Base-by-base conservation (phyloP, 75 land plant genomes). In the Larix kaempferi region DNA sequence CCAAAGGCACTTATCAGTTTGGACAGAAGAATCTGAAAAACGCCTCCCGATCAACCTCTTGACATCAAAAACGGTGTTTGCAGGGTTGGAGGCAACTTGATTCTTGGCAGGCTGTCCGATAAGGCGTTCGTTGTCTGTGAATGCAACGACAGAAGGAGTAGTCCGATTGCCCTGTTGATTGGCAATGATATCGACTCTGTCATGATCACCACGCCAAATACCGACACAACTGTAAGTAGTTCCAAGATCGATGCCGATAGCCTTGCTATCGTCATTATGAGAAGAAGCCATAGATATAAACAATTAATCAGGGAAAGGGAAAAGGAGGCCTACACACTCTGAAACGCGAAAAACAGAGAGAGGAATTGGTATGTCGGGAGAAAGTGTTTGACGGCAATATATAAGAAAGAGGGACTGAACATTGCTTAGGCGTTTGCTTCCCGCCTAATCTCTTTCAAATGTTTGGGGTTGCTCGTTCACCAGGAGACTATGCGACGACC, bases 81-180 rank as follows among this genome's bases (percentile, higher is more conserved):
- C 86, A 6, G 86, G 80, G 74, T 85, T 85, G 25, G 74, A 72
- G 39, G 86, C 86, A 52, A 85, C 86, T 66, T 85, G 86, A 35
- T 85, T 85, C 84, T 85, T 85, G 52, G 86, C 86, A 39, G 86
- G 85, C 64, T 85, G 85, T 41, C 86, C 86, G 44, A 85, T 85
- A 19, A 85, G 63, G 6, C 86, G 19, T 57, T 85, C 86, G 6
- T 7, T 77, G 44, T 85, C 86, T 26, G 86, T 85, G 86, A 85
- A 85, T 54, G 85, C 86, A 71, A 85, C 86, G 85, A 85, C 78
- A 21, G 86, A 85, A 25, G 86, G 86, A 12, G 86, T 85, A 44
- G 82, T 85, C 41, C 86, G 85, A 84, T 82, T 85, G 13, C 86
- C 86, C 73, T 85, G 86, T 59, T 85, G 85, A 74, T 85, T 85